Percentiles rank a stretch among this genome's conserved stretches.
These are phyloP conservation scores for Globisporangium megalacanthum DNA, from an alignment of 352 stramenopile genomes.

Conservation along the genomic window DNA sequence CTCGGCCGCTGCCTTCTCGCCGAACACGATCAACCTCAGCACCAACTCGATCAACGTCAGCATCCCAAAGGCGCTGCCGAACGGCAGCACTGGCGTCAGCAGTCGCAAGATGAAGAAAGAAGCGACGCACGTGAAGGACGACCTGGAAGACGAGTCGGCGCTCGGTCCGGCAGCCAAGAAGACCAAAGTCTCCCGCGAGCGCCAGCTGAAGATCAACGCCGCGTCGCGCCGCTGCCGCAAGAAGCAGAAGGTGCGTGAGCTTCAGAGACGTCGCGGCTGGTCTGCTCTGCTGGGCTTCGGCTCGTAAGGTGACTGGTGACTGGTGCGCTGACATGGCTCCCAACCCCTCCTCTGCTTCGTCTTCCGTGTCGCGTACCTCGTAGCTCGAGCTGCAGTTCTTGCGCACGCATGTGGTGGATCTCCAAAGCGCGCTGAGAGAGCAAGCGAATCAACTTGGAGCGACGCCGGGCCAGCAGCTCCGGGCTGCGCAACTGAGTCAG, in stretches of 20 bases:
- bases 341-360: too few relatives aligned
- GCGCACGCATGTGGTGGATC: constrained; percentile 72
- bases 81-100: background rate
- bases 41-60: constrained; percentile 34
- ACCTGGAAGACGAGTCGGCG: constrained; percentile 13
- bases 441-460: constrained; percentile 46
- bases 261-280: background rate
- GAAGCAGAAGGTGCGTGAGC: constrained; percentile 60
- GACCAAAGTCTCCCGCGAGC: constrained; percentile 79
- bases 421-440: constrained; percentile 64
- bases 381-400: constrained; percentile 80
- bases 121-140: constrained; percentile 11
- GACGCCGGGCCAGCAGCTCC: constrained; percentile 33
- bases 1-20: constrained; percentile 1
- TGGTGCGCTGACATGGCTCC: too few relatives aligned
- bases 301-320: too few relatives aligned
- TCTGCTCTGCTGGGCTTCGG: background rate
- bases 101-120: constrained; percentile 22
- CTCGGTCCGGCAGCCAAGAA: constrained; percentile 44
- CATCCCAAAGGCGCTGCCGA: background rate
- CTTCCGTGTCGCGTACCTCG: background rate
- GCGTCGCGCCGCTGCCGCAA: constrained; percentile 76
- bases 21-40: constrained; percentile 17
- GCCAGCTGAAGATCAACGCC: constrained; percentile 86
- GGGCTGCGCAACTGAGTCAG: constrained; percentile 37